Evolutionary conservation across 768 basidiomycete genomes (phyloP).

Genomic region (Boletus subparvulus): DNA sequence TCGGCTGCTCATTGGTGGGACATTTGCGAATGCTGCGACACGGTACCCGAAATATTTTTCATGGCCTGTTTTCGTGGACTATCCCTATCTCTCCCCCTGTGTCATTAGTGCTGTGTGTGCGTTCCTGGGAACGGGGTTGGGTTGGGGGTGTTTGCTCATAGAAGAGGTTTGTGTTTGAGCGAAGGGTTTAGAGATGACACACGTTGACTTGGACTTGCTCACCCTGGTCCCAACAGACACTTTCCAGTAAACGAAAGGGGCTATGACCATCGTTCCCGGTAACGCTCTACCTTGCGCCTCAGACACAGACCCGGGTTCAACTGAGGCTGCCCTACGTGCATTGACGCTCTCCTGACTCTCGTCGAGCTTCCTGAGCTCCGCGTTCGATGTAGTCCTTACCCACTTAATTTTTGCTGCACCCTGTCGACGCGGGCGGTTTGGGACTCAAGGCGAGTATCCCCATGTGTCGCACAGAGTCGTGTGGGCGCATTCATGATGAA

Average conservation of each 20-base stretch:
- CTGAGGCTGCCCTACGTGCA: slow-evolving; percentile 37
- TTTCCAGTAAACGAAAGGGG: too few relatives aligned
- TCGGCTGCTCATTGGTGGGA: slow-evolving; percentile 10
- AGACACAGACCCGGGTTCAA: too few relatives aligned
- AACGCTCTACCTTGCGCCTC: too few relatives aligned
- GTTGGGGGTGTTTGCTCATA: not conserved
- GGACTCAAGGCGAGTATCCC: slow-evolving; percentile 43
- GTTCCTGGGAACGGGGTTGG: not conserved
- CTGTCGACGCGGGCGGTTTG: slow-evolving; percentile 52
- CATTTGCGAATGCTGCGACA: slow-evolving; percentile 7
- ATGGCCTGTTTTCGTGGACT: slow-evolving; percentile 6
- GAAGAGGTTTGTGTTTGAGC: too few relatives aligned
- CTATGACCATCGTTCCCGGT: too few relatives aligned
- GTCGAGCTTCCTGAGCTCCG: slow-evolving; percentile 50
- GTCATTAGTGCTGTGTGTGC: not conserved
- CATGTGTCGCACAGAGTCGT: not conserved
- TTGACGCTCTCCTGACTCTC: slow-evolving; percentile 48
- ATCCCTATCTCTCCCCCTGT: slow-evolving; percentile 11
- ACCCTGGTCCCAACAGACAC: too few relatives aligned
- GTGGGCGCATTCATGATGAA: too few relatives aligned
- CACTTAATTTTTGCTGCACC: slow-evolving; percentile 64
- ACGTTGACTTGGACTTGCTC: too few relatives aligned
- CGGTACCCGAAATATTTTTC: slow-evolving; percentile 9
- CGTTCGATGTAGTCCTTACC: slow-evolving; percentile 62
- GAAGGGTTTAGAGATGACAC: too few relatives aligned